Conservation (phyloP, 257 asterid species). For the Mentha longifolia region DNA sequence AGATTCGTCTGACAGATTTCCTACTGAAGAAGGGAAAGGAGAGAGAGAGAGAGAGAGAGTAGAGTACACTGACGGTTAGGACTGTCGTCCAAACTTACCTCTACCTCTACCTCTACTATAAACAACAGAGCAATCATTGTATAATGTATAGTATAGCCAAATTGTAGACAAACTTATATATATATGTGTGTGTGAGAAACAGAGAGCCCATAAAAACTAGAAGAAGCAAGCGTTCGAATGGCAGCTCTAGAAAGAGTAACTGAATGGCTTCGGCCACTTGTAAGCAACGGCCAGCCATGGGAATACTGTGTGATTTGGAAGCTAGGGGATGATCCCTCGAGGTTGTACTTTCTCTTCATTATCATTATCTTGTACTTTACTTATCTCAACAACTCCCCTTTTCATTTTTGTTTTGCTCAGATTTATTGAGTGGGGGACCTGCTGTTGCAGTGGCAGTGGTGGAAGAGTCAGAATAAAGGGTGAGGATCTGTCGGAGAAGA, state of each 20-base stretch:
- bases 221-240: conserved; percentile 57
- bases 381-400: background rate
- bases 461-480: conserved; percentile 43
- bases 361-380: background rate
- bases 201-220: conserved; percentile 32
- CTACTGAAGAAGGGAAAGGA: conserved; percentile 26
- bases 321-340: conserved; percentile 84
- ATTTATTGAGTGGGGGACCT: conserved; percentile 78
- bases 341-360: conserved; percentile 37
- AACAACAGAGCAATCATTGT: conserved; percentile 10
- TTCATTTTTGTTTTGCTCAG: conserved; percentile 31
- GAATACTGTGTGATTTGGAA: conserved; percentile 82
- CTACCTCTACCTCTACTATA: background rate
- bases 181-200: too few relatives aligned
- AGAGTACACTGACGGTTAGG: conserved; percentile 45
- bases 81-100: conserved; percentile 46
- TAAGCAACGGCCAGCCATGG: conserved; percentile 53
- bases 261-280: conserved; percentile 65
- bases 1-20: conserved; percentile 66
- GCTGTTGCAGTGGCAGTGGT: conserved; percentile 68
- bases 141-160: too few relatives aligned
- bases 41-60: too few relatives aligned
- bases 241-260: conserved; percentile 49
- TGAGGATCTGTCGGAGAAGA: conserved; percentile 32
- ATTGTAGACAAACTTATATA: too few relatives aligned